These are phyloP conservation scores for Kodamaea neixiangensis DNA, from an alignment of 805 yeast species.

Conservation along the genomic window DNA sequence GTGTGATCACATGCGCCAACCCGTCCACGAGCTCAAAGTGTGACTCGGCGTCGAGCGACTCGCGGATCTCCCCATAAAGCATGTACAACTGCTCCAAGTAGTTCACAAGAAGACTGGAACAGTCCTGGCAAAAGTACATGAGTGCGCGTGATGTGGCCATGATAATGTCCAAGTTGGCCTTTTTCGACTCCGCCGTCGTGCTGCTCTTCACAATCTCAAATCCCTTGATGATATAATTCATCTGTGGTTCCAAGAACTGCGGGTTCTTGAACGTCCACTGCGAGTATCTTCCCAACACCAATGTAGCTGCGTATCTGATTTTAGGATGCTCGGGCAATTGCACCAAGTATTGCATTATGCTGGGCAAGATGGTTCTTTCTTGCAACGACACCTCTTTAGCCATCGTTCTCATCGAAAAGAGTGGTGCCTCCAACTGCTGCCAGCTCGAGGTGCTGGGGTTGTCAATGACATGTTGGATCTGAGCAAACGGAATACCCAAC, in stretches of 20 bases:
- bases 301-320: conserved; percentile 87
- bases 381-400: conserved; percentile 79
- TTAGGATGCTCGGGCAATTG: conserved; percentile 82
- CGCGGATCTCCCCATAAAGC: conserved; percentile 60
- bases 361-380: conserved; percentile 71
- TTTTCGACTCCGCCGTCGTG: conserved; percentile 12
- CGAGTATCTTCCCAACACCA: conserved; percentile 93
- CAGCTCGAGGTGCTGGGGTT: conserved; percentile 48
- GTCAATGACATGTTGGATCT: conserved; percentile 47
- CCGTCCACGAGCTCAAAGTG: conserved; percentile 86
- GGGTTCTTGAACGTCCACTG: conserved; percentile 93
- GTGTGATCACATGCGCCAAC: conserved; percentile 74
- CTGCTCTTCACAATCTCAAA: conserved; percentile 36
- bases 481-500: conserved; percentile 65
- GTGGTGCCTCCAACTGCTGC: conserved; percentile 89
- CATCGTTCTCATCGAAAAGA: conserved; percentile 90
- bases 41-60: conserved; percentile 63
- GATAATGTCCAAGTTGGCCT: conserved; percentile 48
- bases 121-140: conserved; percentile 93
- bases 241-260: conserved; percentile 74
- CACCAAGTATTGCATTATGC: conserved; percentile 66
- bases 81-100: conserved; percentile 74
- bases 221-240: conserved; percentile 81
- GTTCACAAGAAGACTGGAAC: conserved; percentile 62
- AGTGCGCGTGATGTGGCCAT: conserved; percentile 92